A percentile compares a stretch with the other conserved stretches of the same genome.
Conservation (phyloP, 129 eudicot genomes). For the Centrapalus pauciflorus region DNA sequence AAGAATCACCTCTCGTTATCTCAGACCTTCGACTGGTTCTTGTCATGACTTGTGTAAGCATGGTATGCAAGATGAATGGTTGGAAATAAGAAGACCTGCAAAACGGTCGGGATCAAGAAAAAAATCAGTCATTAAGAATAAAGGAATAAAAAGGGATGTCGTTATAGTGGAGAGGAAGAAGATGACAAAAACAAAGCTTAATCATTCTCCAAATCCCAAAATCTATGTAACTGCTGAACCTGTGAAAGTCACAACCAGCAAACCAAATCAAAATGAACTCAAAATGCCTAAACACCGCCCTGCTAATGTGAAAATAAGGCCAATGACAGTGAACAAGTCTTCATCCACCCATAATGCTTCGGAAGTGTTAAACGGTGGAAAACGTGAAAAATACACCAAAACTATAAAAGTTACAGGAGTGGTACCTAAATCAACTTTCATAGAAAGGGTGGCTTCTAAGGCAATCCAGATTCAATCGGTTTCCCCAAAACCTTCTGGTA, state of each 20-base stretch:
- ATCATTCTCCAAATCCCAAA: slow-evolving; percentile 16
- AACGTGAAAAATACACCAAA: slow-evolving; percentile 13
- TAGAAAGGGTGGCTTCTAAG: slow-evolving; percentile 18
- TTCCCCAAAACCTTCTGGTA: slow-evolving; percentile 30
- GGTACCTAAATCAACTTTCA: slow-evolving; percentile 8
- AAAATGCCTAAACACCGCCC: slow-evolving; percentile 16
- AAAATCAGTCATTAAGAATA: slow-evolving; percentile 20
- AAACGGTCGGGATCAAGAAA: slow-evolving; percentile 31
- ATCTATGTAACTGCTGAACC: slow-evolving; percentile 20
- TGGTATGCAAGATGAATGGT: slow-evolving; percentile 35
- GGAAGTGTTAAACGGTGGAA: slow-evolving; percentile 21
- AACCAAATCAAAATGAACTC: slow-evolving; percentile 9
- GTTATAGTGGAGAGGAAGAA: slow-evolving; percentile 26
- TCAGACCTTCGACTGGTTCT: slow-evolving; percentile 60
- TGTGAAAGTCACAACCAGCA: slow-evolving; percentile 31
- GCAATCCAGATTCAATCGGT: slow-evolving; percentile 19
- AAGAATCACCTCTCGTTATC: slow-evolving; percentile 41
- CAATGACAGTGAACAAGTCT: slow-evolving; percentile 16
- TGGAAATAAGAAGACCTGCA: slow-evolving; percentile 21
- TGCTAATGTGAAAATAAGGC: slow-evolving; percentile 25
- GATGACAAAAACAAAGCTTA: slow-evolving; percentile 15
- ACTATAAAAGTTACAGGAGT: slow-evolving; percentile 5
- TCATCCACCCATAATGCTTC: slow-evolving; percentile 18
- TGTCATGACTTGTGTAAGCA: slow-evolving; percentile 75
- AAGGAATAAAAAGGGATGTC: neutral